Percentiles rank a stretch among this genome's conserved stretches.
Evolutionary conservation across 768 basidiomycete genomes (phyloP).

Genomic region (Kwoniella sp.): DNA sequence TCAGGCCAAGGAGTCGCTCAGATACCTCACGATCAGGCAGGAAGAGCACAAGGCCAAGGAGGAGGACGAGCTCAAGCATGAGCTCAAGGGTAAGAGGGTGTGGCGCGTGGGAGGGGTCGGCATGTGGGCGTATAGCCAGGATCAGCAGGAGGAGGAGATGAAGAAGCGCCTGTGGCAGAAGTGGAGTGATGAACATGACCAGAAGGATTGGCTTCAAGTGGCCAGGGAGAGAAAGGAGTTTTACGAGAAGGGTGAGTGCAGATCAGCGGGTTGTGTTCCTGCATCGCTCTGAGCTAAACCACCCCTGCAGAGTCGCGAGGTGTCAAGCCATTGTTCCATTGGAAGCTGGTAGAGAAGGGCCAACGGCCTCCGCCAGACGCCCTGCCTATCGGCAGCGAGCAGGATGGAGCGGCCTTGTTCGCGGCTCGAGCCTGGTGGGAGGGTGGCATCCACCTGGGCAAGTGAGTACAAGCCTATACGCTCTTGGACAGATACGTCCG

Average conservation of each 20-base stretch:
- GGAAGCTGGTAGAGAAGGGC: constrained; percentile 44
- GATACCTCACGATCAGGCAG: constrained; percentile 22
- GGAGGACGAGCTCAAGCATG: constrained; percentile 29
- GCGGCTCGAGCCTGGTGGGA: constrained; percentile 42
- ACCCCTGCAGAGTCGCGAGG: constrained; percentile 28
- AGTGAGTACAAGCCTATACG: constrained; percentile 24
- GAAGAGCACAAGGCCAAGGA: constrained; percentile 23
- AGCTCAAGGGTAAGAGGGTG: constrained; percentile 32
- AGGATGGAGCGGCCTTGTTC: constrained; percentile 33
- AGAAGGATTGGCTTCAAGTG: constrained; percentile 29
- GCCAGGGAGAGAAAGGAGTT: constrained; percentile 32
- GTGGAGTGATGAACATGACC: constrained; percentile 27
- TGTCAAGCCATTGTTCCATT: constrained; percentile 38
- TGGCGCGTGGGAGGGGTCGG: constrained; percentile 41
- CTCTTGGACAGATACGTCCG: background rate
- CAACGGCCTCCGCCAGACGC: constrained; percentile 34
- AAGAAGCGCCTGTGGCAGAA: constrained; percentile 33
- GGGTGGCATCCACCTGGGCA: constrained; percentile 45
- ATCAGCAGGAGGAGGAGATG: constrained; percentile 17
- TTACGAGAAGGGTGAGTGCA: constrained; percentile 23
- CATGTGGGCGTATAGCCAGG: constrained; percentile 33
- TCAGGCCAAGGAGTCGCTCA: constrained; percentile 24
- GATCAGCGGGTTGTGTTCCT: background rate
- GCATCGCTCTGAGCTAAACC: background rate
- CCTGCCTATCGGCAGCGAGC: constrained; percentile 41